Evolutionary conservation across 2,329 filamentous ascomycete genomes (phyloP), one percentile per base, ranked within the genome.

Genomic region (Nemania sp.): DNA sequence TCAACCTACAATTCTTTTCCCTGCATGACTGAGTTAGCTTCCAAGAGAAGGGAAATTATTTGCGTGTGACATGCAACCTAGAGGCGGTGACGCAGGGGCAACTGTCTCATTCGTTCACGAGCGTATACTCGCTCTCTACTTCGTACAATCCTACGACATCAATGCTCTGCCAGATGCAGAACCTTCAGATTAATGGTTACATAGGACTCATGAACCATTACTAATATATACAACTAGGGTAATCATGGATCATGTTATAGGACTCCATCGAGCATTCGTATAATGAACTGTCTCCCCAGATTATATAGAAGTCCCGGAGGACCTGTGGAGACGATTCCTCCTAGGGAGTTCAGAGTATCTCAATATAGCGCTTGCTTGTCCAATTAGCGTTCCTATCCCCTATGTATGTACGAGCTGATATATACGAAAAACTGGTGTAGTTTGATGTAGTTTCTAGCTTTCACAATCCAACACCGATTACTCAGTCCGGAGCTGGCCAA

Each of bases 31-130:
- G 26, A 26, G 36, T 46, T 12, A 36, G 30, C n/a, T 28, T 17
- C 20, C 19, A n/a, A 26, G 22, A 24, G 6, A 26, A 12, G 22
- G 33, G 12, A 47, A 55, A 48, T 40, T 42, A 31, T 52, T 14
- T 48, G 44, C 53, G 31, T 36, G 24, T 20, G 19, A 52, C 26
- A 52, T 52, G 48, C 48, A 48, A 42, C 37, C 11, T 15, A 46
- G 52, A 50, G 46, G 52, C 52, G 31, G 31, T 20, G 53, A 56
- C 48, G 53, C 49, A 56, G 53, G 53, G 53, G 49, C 41, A 45
- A 36, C 30, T 14, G n/a, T 41, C 37, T 14, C 19, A 6, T 37
- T 28, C 17, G n/a, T 36, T 39, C 31, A 31, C 15, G 22, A 31
- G 33, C n/a, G 11, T 52, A 40, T 24, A 31, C 30, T 11, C 23